A percentile compares a stretch with the other conserved stretches of the same genome.
These are phyloP conservation scores for Zostera marina DNA, from an alignment of 116 monocot genomes.

Conservation along the genomic window DNA sequence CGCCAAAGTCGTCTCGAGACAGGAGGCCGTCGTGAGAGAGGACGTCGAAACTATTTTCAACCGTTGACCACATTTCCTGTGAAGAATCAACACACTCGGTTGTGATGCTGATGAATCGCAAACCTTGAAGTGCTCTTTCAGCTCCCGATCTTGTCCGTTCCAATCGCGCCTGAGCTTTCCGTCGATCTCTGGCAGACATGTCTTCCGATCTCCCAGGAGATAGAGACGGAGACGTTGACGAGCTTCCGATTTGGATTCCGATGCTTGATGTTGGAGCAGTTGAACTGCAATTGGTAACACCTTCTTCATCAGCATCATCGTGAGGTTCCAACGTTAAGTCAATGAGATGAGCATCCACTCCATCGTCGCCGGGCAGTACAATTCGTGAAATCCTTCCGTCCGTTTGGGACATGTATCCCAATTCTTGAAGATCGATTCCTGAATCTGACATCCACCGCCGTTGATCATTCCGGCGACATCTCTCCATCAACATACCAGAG, in stretches of 20 bases:
- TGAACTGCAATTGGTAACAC: not conserved
- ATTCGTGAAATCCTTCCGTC: no score
- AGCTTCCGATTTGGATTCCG: slow-evolving; percentile 11
- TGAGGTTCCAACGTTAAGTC: no score
- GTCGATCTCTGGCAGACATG: slow-evolving; percentile 23
- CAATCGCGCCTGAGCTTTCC: slow-evolving; percentile 33
- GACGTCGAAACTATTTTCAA: slow-evolving; percentile 40
- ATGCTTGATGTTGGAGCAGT: not conserved
- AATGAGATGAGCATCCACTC: no score
- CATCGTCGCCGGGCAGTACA: no score
- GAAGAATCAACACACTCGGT: slow-evolving; percentile 11
- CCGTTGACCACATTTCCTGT: slow-evolving; percentile 43
- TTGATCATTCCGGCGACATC: no score
- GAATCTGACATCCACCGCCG: no score
- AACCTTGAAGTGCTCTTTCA: slow-evolving; percentile 47
- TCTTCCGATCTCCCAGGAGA: slow-evolving; percentile 12
- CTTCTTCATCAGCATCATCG: not conserved
- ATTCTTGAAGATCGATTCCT: no score
- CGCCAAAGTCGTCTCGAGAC: slow-evolving; percentile 58
- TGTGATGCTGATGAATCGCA: slow-evolving; percentile 54
- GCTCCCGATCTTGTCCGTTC: slow-evolving; percentile 52
- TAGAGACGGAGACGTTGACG: slow-evolving; percentile 41
- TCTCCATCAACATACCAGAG: no score
- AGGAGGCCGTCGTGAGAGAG: slow-evolving; percentile 55
- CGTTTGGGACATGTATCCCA: no score